Base-by-base conservation (phyloP, 208 protist species). In the Crithidia acanthocephali region DNA sequence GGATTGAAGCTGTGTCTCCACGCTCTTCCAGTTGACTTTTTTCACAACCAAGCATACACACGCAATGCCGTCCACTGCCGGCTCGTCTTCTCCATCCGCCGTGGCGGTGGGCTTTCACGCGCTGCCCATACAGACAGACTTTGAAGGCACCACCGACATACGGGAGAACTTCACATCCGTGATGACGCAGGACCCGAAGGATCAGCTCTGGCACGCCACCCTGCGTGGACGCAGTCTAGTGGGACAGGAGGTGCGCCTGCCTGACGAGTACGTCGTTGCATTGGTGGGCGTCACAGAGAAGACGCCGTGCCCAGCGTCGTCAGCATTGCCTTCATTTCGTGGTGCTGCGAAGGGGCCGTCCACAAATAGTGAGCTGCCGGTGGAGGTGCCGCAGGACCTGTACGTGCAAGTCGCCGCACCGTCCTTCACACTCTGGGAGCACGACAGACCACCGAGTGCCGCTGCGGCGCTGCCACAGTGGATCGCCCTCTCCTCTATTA, bases 111-210 rank as follows among this genome's bases (percentile, higher is more conserved):
- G 11, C 3, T 82, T 94, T 25, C 91, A 96, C 47, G 80, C 83
- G 7, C 66, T 96, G 7, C 91, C 91, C 13, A 55, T 93, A 35
- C 79, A 81, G 50, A 90, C 86, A 0, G 64, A 68, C 40, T 96
- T 96, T 42, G 65, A 83, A 22, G 88, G 91, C 47, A 86, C 77
- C 25, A 93, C 85, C 15, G 87, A 96, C 58, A 57, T 96, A 8
- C 35, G 51, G 27, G 76, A 67, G 28, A 91, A 91, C 68, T 93
- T 96, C 68, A 82, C 75, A 20, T 35, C 71, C 9, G 74, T 77
- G 40, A 90, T 76, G 30, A 69, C 35, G 16, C 27, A 52, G 0
- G 71, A 62, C 25, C 42, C 40, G 8, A 23, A 51, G n/a, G 52
- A 48, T 16, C 50, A 59, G 13, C 25, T 68, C 5, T 65, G 40